phyloP scores from a whole-genome alignment of 108 stramenopile genomes.

The Aurantiochytrium sp. region DNA sequence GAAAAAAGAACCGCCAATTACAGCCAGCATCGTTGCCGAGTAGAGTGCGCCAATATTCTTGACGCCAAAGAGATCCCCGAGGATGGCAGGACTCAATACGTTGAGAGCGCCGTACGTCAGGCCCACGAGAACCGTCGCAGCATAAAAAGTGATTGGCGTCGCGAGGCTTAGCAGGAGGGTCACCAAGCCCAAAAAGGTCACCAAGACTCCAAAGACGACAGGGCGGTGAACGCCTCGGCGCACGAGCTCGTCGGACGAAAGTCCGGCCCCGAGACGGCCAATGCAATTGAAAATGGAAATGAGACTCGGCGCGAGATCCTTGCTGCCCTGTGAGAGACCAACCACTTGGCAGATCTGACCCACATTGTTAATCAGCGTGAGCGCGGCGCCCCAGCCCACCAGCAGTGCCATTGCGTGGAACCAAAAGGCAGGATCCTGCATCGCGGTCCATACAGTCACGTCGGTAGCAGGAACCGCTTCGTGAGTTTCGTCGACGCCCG shows the following conservation, averaged over 20 bases:
- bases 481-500: neutral
- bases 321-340: neutral
- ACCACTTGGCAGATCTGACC: neutral
- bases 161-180: neutral
- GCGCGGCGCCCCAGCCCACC: neutral
- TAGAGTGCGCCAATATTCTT: neutral
- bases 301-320: neutral
- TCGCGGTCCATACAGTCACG: neutral
- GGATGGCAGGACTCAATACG: neutral
- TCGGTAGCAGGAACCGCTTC: neutral
- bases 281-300: neutral
- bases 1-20: neutral
- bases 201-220: neutral
- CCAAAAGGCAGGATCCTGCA: neutral
- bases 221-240: neutral
- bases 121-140: neutral
- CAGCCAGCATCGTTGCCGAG: neutral
- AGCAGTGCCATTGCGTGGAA: neutral
- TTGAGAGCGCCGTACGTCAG: neutral
- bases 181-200: neutral
- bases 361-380: neutral
- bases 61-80: neutral
- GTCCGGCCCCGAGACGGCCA: neutral
- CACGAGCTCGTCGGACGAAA: neutral
- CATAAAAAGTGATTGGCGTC: neutral